Evolutionary conservation across 2,329 filamentous ascomycete genomes (phyloP), one percentile per base, ranked within the genome.

Genomic region (Epichloe hybrida): DNA sequence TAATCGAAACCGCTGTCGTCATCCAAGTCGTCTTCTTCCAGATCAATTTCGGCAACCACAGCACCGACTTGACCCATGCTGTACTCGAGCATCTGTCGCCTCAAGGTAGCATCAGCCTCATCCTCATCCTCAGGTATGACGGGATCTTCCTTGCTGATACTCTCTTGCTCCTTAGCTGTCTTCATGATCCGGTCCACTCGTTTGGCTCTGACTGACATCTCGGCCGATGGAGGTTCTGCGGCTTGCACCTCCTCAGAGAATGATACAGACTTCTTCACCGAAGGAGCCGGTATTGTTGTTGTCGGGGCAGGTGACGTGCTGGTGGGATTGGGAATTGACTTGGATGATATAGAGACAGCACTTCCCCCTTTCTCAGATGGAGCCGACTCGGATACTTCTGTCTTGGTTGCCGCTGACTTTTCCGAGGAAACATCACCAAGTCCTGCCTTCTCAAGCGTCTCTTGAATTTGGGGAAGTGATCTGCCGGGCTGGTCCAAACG

Each of bases 21-120:
- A 12, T 5, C 74, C 2, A 72, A 74, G 12, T 73, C 72, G 23
- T 74, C 78, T 53, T 90, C 83, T 55, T 95, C 88, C 2, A 97
- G 67, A 52, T 94, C 80, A 44, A 98, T 77, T 67, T 97, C 89
- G 15, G 93, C 93, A 15, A 98, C 93, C 3, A 98, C 86, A 38
- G 88, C 81, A 4, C 89, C 88, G 52, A 98, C 83, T 65, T 97
- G 91, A 43, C 84, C 83, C 66, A 95, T 75, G 54, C 87, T 84
- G 62, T 97, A 98, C 55, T 86, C 77, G 7, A 97, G 74, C 90
- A 98, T 97, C 61, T 96, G 83, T 52, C 83, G 80, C 5, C 93
- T 83, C 23, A 95, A 67, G 35, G 77, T 77, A 4, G 88, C 86
- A 55, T 96, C 91, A 56, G 95, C 89, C 12, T 78, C 73, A 0